Evolutionary conservation across 176 grass and related monocot species (phyloP).

Genomic region (Carex myosuroides): DNA sequence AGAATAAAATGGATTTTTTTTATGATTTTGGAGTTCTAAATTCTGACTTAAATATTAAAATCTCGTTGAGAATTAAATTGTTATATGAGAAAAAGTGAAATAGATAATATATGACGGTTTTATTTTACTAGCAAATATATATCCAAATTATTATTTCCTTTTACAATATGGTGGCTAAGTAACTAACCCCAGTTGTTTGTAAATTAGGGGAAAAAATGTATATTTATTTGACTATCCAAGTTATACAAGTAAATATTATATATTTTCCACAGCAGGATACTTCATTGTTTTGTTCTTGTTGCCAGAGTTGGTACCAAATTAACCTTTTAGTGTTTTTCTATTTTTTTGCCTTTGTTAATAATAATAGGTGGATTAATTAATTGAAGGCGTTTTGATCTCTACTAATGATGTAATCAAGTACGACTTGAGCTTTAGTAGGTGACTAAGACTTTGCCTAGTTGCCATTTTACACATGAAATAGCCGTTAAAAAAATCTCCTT

Average conservation of each 20-base stretch:
- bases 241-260: not conserved
- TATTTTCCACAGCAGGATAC: not conserved
- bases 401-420: conserved; percentile 1
- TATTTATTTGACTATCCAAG: not conserved
- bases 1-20: no score
- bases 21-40: no score
- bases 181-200: no score
- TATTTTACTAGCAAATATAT: no score
- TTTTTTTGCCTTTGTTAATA: not conserved
- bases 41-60: no score
- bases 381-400: not conserved
- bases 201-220: no score
- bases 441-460: not conserved
- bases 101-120: no score
- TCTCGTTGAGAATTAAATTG: no score
- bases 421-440: not conserved
- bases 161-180: no score
- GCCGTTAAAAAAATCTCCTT: not conserved
- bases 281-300: not conserved
- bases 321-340: not conserved
- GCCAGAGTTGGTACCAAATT: not conserved
- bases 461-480: not conserved
- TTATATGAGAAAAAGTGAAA: no score
- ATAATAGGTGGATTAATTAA: not conserved
- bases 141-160: no score